Evolutionary conservation across 768 basidiomycete species (phyloP).

Genomic region (Favolaschia claudopus): DNA sequence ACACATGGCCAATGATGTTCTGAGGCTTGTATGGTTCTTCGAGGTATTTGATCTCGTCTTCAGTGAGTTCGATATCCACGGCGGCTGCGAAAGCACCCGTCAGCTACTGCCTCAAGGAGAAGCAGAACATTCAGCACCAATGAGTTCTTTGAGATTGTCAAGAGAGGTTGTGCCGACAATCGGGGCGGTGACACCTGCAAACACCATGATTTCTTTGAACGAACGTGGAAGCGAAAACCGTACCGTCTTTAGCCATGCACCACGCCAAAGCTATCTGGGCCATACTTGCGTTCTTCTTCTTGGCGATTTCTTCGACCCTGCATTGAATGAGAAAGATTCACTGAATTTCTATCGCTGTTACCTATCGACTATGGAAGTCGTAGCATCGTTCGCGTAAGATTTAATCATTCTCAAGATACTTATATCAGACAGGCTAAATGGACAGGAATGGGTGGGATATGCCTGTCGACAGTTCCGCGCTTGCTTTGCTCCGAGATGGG

Average conservation of each 20-base stretch:
- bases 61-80: slow-evolving; percentile 55
- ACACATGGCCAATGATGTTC: slow-evolving; percentile 52
- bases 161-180: slow-evolving; percentile 64
- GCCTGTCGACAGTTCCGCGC: slow-evolving; percentile 46
- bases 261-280: slow-evolving; percentile 64
- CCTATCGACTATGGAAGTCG: slow-evolving; percentile 30
- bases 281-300: slow-evolving; percentile 60
- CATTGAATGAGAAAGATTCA: neutral
- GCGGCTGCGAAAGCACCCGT: slow-evolving; percentile 37
- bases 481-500: slow-evolving; percentile 47
- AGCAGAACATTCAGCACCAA: slow-evolving; percentile 44
- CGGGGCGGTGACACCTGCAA: slow-evolving; percentile 59
- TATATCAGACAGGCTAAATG: neutral
- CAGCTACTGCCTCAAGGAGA: neutral
- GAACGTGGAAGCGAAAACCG: neutral
- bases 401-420: slow-evolving; percentile 24
- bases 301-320: slow-evolving; percentile 64
- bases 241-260: slow-evolving; percentile 53
- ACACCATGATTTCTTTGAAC: neutral
- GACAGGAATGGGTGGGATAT: neutral
- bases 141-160: slow-evolving; percentile 59
- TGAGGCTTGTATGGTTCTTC: slow-evolving; percentile 61
- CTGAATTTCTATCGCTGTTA: no score
- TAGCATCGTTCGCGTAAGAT: slow-evolving; percentile 30
- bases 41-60: slow-evolving; percentile 64